Evolutionary conservation across 441 rosid genomes (phyloP).

Genomic region (Raphanus hybrid): DNA sequence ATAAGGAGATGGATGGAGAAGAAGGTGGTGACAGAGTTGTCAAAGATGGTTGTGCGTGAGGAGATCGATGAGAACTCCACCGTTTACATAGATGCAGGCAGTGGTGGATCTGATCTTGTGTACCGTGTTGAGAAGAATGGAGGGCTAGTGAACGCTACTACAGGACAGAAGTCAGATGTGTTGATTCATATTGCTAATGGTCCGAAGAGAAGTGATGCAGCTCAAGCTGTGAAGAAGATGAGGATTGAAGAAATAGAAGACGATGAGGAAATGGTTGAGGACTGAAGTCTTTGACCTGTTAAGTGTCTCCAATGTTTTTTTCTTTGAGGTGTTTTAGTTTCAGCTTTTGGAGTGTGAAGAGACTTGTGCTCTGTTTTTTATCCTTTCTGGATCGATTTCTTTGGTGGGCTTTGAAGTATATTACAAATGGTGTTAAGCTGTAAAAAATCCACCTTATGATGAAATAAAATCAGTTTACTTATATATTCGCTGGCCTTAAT

Average conservation of each 20-base stretch:
- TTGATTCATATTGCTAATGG: constrained; percentile 61
- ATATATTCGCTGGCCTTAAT: not conserved
- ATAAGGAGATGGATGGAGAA: constrained; percentile 93
- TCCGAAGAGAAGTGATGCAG: constrained; percentile 55
- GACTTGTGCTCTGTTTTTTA: not conserved
- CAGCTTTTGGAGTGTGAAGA: not conserved
- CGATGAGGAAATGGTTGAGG: constrained; percentile 65
- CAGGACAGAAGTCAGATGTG: constrained; percentile 74
- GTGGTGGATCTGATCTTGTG: constrained; percentile 46
- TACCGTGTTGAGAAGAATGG: constrained; percentile 79
- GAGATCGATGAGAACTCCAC: constrained; percentile 87
- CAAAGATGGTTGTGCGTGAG: constrained; percentile 75
- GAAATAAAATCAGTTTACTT: not conserved
- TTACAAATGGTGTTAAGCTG: not conserved
- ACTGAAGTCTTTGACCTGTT: not conserved
- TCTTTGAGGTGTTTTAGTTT: not conserved
- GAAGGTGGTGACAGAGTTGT: constrained; percentile 82
- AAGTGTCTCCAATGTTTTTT: not conserved
- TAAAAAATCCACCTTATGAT: not conserved
- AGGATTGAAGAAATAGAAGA: constrained; percentile 75
- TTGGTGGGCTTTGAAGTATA: not conserved
- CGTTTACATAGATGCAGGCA: constrained; percentile 63
- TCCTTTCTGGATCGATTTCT: not conserved
- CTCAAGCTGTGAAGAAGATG: constrained; percentile 88
- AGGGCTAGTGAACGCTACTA: constrained; percentile 69